phyloP scores from a whole-genome alignment of 495 filamentous ascomycete genomes.

The Annulohypoxylon bovei region DNA sequence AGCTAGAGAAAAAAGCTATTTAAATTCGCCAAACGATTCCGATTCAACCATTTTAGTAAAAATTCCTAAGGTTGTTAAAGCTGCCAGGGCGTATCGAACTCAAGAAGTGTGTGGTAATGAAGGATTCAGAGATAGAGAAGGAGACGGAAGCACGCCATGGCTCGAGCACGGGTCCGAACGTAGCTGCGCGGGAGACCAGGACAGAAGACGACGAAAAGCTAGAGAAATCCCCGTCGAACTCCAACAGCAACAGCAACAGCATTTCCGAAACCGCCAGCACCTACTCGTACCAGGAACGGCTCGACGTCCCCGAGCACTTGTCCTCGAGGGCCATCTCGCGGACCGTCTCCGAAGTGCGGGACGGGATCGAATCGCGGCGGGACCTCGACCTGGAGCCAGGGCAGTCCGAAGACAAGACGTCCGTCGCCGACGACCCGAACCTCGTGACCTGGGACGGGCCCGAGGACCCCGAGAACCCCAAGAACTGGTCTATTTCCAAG shows the following conservation, averaged over 20 bases:
- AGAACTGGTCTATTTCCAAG: constrained; percentile 62
- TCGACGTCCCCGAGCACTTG: background rate
- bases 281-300: background rate
- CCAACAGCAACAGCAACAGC: constrained; percentile 9
- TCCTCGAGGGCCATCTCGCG: constrained; percentile 17
- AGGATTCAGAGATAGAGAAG: constrained; percentile 3
- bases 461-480: constrained; percentile 68
- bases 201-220: background rate
- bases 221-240: constrained; percentile 14
- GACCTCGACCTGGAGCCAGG: constrained; percentile 43
- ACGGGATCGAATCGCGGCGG: constrained; percentile 45
- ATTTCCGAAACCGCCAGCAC: constrained; percentile 17
- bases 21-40: background rate
- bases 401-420: constrained; percentile 28
- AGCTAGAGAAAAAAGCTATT: background rate
- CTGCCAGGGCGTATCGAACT: background rate
- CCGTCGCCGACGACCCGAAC: constrained; percentile 38
- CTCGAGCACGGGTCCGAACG: background rate
- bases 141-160: constrained; percentile 13
- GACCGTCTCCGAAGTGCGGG: constrained; percentile 45
- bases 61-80: background rate
- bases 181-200: background rate
- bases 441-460: constrained; percentile 56
- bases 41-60: background rate
- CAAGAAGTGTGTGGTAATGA: constrained; percentile 17